A percentile compares a stretch with the other conserved stretches of the same genome.
phyloP scores from a whole-genome alignment of 352 stramenopile species.

The Phytophthora rubi region DNA sequence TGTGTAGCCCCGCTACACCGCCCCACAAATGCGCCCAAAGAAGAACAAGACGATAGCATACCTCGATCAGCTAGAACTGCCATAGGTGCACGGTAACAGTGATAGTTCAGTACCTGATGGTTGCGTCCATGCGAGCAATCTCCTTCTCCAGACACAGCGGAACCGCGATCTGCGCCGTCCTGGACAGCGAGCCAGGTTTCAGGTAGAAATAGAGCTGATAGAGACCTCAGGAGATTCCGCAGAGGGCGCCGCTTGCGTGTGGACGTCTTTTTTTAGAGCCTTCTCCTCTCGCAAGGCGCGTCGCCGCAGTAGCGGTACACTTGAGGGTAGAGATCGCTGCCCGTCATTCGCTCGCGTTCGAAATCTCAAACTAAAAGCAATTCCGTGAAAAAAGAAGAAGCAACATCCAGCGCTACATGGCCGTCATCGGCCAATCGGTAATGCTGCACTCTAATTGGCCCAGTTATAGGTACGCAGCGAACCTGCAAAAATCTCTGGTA shows the following conservation, averaged over 20 bases:
- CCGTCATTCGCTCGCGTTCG: neutral
- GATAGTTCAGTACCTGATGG: neutral
- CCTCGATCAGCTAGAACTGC: neutral
- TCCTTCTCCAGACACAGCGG: conserved; percentile 11
- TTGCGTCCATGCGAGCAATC: conserved; percentile 1
- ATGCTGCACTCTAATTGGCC: neutral
- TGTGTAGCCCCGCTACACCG: too few species aligned
- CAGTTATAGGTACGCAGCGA: neutral
- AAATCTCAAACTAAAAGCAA: neutral
- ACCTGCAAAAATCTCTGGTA: neutral
- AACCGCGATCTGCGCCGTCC: neutral
- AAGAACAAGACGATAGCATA: too few species aligned
- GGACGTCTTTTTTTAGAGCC: neutral
- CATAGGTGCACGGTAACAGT: neutral
- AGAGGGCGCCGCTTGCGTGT: neutral
- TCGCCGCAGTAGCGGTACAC: conserved; percentile 7
- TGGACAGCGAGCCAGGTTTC: neutral
- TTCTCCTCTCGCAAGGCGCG: conserved; percentile 4
- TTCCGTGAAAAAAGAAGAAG: neutral
- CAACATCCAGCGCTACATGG: neutral
- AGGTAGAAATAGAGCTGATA: conserved; percentile 2
- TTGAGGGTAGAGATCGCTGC: neutral
- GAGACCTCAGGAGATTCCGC: neutral
- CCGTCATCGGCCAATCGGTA: too few species aligned
- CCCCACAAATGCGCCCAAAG: too few species aligned